phyloP scores from a whole-genome alignment of 2,329 filamentous ascomycete genomes.

The Pseudogymnoascus sp. region DNA sequence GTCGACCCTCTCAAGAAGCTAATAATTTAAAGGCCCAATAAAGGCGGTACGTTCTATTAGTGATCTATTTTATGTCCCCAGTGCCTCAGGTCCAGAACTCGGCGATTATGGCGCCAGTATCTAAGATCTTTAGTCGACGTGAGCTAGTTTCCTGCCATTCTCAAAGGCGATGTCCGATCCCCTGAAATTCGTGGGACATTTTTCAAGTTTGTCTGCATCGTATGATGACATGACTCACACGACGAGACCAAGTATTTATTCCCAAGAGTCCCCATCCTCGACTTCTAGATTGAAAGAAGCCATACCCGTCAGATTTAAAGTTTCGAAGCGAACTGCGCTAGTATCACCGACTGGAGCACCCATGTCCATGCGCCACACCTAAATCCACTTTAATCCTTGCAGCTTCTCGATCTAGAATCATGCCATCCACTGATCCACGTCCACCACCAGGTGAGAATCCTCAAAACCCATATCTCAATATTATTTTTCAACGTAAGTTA shows the following conservation, averaged over 20 bases:
- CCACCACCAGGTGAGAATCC: background rate
- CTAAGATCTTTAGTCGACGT: background rate
- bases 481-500: background rate
- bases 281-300: background rate
- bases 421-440: background rate
- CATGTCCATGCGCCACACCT: background rate
- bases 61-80: background rate
- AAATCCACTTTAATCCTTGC: background rate
- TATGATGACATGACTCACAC: background rate
- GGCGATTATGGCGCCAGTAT: background rate
- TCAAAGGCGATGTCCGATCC: too few species aligned
- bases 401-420: background rate
- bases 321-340: background rate
- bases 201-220: background rate
- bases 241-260: background rate
- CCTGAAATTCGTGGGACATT: background rate
- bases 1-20: background rate
- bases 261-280: background rate
- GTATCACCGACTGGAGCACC: background rate
- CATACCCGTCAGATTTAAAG: background rate
- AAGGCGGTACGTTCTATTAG: background rate
- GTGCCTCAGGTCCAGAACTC: background rate
- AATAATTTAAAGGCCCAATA: background rate
- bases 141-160: background rate
- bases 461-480: background rate